Percentiles rank a stretch among this genome's conserved stretches.
phyloP scores from a whole-genome alignment of 176 grass and related monocot genomes.

The Carex cristatella region DNA sequence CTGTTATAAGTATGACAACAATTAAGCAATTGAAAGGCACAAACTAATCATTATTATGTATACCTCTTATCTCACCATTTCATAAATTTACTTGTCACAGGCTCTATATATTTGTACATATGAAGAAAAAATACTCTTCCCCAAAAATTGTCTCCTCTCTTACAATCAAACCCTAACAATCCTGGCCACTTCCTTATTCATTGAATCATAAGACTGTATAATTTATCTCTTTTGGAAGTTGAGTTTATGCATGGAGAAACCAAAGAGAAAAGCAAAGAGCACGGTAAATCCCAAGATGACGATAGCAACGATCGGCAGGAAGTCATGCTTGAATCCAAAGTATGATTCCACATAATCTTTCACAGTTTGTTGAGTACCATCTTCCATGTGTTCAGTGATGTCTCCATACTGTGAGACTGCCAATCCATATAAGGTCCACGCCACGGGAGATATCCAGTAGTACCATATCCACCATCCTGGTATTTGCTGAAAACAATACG shows the following conservation, averaged over 20 bases:
- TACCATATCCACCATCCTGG: constrained; percentile 26
- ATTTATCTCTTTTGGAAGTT: constrained; percentile 29
- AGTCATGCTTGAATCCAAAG: constrained; percentile 25
- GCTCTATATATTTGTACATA: too few species aligned
- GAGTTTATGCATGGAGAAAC: constrained; percentile 6
- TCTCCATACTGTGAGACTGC: constrained; percentile 20
- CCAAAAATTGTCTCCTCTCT: too few species aligned
- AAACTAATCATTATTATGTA: background rate
- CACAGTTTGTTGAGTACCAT: background rate
- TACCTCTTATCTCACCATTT: too few species aligned
- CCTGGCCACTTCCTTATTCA: too few species aligned
- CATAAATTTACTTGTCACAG: too few species aligned
- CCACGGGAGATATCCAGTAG: constrained; percentile 19
- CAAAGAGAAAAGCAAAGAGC: constrained; percentile 31
- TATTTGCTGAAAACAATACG: constrained; percentile 17
- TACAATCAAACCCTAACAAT: too few species aligned
- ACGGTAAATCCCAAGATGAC: background rate
- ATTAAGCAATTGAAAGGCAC: background rate
- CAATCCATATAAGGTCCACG: constrained; percentile 11
- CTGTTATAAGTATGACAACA: background rate
- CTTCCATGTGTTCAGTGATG: background rate
- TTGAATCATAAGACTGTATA: background rate
- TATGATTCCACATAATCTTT: background rate
- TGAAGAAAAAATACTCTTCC: too few species aligned
- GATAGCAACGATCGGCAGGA: constrained; percentile 16